A percentile compares a stretch with the other conserved stretches of the same genome.
Evolutionary conservation across 2,329 filamentous ascomycete species (phyloP).

Genomic region (Grosmannia huntii): DNA sequence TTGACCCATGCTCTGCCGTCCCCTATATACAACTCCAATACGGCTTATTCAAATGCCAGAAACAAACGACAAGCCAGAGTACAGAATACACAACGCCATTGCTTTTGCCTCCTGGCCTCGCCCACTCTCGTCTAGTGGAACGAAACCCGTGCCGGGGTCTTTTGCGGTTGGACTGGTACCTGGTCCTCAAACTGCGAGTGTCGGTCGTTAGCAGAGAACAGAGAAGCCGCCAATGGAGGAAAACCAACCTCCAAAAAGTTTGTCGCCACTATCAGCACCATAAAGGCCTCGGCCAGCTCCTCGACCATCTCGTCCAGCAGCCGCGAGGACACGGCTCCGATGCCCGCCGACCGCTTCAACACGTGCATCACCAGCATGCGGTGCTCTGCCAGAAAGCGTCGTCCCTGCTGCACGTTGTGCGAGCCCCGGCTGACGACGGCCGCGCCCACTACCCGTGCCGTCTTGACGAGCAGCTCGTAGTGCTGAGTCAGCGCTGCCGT

Average conservation of each 20-base stretch:
- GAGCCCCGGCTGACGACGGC: slow-evolving; percentile 70
- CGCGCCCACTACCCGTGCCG: slow-evolving; percentile 71
- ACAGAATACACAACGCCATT: not conserved
- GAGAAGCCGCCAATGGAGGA: not conserved
- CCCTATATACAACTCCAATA: not conserved
- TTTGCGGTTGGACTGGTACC: slow-evolving; percentile 18
- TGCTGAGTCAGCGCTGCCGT: slow-evolving; percentile 62
- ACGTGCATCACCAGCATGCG: slow-evolving; percentile 74
- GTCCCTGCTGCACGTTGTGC: slow-evolving; percentile 70
- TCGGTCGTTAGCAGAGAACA: not conserved
- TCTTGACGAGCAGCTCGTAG: slow-evolving; percentile 68
- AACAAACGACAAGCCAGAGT: not conserved
- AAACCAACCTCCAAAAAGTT: slow-evolving; percentile 70
- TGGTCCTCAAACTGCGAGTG: slow-evolving; percentile 26
- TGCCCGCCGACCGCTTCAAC: slow-evolving; percentile 78
- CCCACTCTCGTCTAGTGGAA: slow-evolving; percentile 23
- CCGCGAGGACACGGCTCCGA: slow-evolving; percentile 23
- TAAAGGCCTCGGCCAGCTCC: slow-evolving; percentile 74
- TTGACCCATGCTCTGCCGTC: not conserved
- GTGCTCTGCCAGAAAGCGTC: slow-evolving; percentile 70
- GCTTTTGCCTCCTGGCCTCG: not conserved
- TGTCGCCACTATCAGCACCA: slow-evolving; percentile 70
- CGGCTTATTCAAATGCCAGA: not conserved
- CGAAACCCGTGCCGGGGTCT: slow-evolving; percentile 20
- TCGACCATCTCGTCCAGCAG: slow-evolving; percentile 48